Conservation (phyloP, 192 early-diverging fungal genomes). For the Umbelopsis vinacea region DNA sequence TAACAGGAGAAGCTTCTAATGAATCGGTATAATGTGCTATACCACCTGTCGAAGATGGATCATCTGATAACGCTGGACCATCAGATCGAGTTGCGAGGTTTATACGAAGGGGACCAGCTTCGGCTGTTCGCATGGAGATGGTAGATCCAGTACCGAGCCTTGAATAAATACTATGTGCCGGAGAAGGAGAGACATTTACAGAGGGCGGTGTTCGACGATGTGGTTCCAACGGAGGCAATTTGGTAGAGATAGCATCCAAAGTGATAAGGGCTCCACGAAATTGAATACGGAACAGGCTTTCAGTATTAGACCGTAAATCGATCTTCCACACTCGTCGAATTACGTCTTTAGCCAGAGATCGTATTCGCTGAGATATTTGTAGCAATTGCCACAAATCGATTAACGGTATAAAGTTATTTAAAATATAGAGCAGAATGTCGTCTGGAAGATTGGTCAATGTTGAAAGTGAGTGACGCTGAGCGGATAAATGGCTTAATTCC, state of each 20-base stretch:
- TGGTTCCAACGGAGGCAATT: neutral
- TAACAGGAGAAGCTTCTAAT: constrained; percentile 13
- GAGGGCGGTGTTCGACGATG: neutral
- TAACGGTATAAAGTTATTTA: constrained; percentile 34
- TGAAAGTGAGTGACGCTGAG: neutral
- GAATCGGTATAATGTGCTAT: constrained; percentile 2
- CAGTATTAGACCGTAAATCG: constrained; percentile 24
- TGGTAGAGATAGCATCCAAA: constrained; percentile 28
- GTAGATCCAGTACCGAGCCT: constrained; percentile 8
- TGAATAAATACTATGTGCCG: constrained; percentile 20
- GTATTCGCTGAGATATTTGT: constrained; percentile 30
- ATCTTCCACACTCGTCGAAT: constrained; percentile 40
- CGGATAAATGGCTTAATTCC: neutral
- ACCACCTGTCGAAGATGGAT: neutral
- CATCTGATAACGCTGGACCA: neutral
- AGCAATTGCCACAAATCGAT: constrained; percentile 39
- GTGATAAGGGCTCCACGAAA: constrained; percentile 39
- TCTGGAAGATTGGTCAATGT: constrained; percentile 32
- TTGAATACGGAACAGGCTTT: constrained; percentile 37
- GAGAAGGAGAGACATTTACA: neutral
- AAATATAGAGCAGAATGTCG: constrained; percentile 39
- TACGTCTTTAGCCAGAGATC: constrained; percentile 29
- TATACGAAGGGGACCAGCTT: constrained; percentile 6
- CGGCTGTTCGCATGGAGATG: constrained; percentile 10
- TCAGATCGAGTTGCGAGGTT: neutral